phyloP scores from a whole-genome alignment of 2,329 filamentous ascomycete species.

The Albifimbria verrucaria region DNA sequence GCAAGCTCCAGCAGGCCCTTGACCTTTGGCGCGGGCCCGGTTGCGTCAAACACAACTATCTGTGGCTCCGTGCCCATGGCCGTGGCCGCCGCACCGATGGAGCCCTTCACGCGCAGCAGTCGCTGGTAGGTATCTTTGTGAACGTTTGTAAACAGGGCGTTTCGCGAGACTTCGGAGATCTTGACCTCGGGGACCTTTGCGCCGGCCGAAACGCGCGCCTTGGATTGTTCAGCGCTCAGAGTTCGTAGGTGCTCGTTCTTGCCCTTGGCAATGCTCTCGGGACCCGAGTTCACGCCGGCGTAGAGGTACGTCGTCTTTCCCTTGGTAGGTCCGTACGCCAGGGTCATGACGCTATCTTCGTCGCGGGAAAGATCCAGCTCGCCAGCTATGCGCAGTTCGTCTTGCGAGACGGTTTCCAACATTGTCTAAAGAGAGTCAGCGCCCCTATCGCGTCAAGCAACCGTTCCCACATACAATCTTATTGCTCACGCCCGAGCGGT shows the following conservation, averaged over 20 bases:
- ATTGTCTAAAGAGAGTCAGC: conserved; percentile 49
- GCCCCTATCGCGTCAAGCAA: too few relatives aligned
- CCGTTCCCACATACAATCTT: conserved; percentile 63
- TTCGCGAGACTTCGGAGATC: conserved; percentile 50
- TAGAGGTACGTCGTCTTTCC: conserved; percentile 54
- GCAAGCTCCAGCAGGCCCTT: conserved; percentile 48
- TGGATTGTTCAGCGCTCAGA: conserved; percentile 56
- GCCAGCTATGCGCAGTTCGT: conserved; percentile 60
- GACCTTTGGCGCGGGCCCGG: conserved; percentile 43
- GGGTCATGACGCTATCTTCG: conserved; percentile 85
- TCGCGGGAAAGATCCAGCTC: conserved; percentile 77
- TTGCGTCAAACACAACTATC: conserved; percentile 71
- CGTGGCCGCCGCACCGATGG: conserved; percentile 76
- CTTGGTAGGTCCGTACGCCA: conserved; percentile 65
- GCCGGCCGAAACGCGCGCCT: conserved; percentile 26
- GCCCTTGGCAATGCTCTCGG: conserved; percentile 66
- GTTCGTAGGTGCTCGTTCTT: conserved; percentile 83
- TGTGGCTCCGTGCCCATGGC: conserved; percentile 73
- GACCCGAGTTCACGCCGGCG: conserved; percentile 82
- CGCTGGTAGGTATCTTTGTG: conserved; percentile 57
- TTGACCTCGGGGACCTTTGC: conserved; percentile 27
- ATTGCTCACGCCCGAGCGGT: conserved; percentile 78
- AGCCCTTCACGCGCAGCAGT: conserved; percentile 54
- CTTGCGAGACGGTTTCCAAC: conserved; percentile 65
- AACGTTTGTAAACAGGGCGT: conserved; percentile 47